These are phyloP conservation scores for Limnanthes douglasii DNA, from an alignment of 345 rosid genomes.

Conservation along the genomic window DNA sequence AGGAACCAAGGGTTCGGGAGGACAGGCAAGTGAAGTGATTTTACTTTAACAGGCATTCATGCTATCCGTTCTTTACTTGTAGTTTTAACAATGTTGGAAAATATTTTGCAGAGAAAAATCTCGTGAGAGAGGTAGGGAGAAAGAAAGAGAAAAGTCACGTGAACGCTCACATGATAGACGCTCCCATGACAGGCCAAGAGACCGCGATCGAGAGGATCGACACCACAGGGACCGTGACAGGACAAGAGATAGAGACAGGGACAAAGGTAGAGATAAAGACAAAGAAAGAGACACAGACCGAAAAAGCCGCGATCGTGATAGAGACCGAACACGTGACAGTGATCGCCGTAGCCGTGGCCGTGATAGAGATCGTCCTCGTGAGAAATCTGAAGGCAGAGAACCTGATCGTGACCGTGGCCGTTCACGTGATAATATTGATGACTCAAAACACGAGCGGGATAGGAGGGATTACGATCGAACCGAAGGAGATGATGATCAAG, in stretches of 20 bases:
- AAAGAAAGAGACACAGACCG: conserved; percentile 24
- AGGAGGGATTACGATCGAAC: conserved; percentile 46
- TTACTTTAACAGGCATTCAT: background rate
- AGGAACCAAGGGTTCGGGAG: conserved; percentile 75
- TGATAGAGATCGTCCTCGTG: conserved; percentile 42
- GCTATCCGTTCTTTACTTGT: background rate
- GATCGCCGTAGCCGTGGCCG: conserved; percentile 27
- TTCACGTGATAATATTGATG: conserved; percentile 48
- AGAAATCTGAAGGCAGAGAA: conserved; percentile 45
- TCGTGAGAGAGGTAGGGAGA: conserved; percentile 47
- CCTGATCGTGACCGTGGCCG: conserved; percentile 26
- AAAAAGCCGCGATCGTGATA: conserved; percentile 27
- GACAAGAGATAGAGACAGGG: conserved; percentile 42
- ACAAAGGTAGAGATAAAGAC: conserved; percentile 41
- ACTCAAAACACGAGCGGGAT: conserved; percentile 37
- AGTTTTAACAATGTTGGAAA: conserved; percentile 12
- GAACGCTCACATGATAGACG: conserved; percentile 59
- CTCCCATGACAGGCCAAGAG: conserved; percentile 67
- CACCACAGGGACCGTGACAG: conserved; percentile 72
- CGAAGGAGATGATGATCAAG: conserved; percentile 35
- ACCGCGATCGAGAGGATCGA: conserved; percentile 79
- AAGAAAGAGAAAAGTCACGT: conserved; percentile 60
- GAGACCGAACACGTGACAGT: conserved; percentile 23
- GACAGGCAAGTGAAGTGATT: conserved; percentile 39
- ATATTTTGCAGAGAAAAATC: conserved; percentile 14